These are phyloP conservation scores for Peribolospora baueri DNA, from an alignment of 768 basidiomycete genomes.

Conservation along the genomic window DNA sequence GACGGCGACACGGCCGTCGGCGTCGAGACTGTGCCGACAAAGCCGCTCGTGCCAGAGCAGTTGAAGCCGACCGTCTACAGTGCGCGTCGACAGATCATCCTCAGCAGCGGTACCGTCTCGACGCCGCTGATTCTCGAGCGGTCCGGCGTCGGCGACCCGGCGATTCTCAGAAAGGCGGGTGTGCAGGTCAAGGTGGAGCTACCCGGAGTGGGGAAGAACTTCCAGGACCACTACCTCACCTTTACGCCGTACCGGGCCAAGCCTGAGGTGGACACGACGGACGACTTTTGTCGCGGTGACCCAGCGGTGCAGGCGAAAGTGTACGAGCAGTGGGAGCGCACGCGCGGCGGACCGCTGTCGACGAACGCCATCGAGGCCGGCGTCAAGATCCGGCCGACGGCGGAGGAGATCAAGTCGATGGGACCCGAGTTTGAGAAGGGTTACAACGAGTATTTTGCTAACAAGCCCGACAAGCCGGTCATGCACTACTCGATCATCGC, in stretches of 20 bases:
- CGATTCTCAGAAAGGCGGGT: conserved; percentile 29
- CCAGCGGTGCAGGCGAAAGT: conserved; percentile 27
- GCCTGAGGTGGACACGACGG: conserved; percentile 36
- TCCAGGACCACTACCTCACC: conserved; percentile 44
- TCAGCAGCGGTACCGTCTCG: too few species aligned
- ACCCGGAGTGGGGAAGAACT: conserved; percentile 46
- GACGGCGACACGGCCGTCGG: conserved; percentile 48
- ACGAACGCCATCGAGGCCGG: conserved; percentile 53
- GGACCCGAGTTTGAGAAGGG: conserved; percentile 38
- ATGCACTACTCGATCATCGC: conserved; percentile 50
- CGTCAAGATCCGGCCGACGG: conserved; percentile 46
- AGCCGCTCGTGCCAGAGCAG: too few species aligned
- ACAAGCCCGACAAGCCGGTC: conserved; percentile 55
- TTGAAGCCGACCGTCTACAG: too few species aligned
- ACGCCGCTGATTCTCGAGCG: conserved; percentile 36
- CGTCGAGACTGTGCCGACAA: conserved; percentile 21
- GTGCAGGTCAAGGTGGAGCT: conserved; percentile 43
- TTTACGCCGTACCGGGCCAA: conserved; percentile 39
- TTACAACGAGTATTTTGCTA: conserved; percentile 48
- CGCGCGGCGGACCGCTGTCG: conserved; percentile 42
- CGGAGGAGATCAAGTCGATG: conserved; percentile 48
- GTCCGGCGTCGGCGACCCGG: conserved; percentile 38
- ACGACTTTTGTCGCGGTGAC: conserved; percentile 47
- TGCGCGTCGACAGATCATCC: too few species aligned
- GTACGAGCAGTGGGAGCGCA: conserved; percentile 40